A percentile compares a stretch with the other conserved stretches of the same genome.
Evolutionary conservation across 2,329 filamentous ascomycete species (phyloP).

Genomic region (Diplodia scrobiculata): DNA sequence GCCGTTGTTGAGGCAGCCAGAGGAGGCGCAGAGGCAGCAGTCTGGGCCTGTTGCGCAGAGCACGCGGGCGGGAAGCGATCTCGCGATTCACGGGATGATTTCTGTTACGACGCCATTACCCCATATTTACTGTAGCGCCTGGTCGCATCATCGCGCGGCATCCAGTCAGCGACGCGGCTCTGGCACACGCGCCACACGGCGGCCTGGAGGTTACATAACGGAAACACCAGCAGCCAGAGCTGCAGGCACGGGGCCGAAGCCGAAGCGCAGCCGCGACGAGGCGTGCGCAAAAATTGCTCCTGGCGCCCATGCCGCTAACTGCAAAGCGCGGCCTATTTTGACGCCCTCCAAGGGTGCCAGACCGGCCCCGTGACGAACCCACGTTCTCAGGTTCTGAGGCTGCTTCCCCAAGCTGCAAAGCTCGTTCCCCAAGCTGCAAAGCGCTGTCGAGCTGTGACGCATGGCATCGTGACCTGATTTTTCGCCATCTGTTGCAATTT

Average conservation of each 20-base stretch:
- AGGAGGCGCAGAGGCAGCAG: not conserved
- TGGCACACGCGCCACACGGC: constrained; percentile 24
- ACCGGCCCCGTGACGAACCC: constrained; percentile 20
- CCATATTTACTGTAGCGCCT: constrained; percentile 20
- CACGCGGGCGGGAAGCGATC: constrained; percentile 12
- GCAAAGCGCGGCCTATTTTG: constrained; percentile 41
- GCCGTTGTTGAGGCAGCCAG: not conserved
- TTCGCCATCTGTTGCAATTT: constrained; percentile 23
- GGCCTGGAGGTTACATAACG: constrained; percentile 23
- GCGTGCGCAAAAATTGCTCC: constrained; percentile 30
- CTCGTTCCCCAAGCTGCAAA: constrained; percentile 30
- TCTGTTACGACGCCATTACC: constrained; percentile 27
- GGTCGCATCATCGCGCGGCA: constrained; percentile 14
- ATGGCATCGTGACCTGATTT: constrained; percentile 29
- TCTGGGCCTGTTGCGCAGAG: not conserved
- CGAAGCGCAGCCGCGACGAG: constrained; percentile 22
- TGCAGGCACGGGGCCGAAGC: constrained; percentile 16
- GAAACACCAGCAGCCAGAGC: constrained; percentile 12
- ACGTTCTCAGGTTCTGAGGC: constrained; percentile 1
- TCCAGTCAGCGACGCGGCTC: constrained; percentile 25
- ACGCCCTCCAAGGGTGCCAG: constrained; percentile 14
- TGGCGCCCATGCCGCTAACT: constrained; percentile 48
- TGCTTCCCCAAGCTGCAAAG: constrained; percentile 30
- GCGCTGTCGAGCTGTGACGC: constrained; percentile 26
- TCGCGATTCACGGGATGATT: constrained; percentile 23